These are phyloP conservation scores for Gnetum montanum DNA, from an alignment of 75 land plant species.

Conservation along the genomic window DNA sequence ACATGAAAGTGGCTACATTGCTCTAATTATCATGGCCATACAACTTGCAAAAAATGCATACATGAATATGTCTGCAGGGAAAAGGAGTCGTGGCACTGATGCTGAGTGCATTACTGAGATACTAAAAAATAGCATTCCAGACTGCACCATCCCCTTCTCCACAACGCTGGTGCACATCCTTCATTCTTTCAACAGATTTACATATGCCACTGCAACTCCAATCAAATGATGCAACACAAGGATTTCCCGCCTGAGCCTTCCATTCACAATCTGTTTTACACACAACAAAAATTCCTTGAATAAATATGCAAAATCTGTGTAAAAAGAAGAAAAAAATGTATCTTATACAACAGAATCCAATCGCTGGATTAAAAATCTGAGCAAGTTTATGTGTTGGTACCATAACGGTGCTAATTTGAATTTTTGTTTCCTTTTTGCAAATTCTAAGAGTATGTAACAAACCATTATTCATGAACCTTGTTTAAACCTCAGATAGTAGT, in stretches of 20 bases:
- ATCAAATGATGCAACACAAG: constrained; percentile 67
- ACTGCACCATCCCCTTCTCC: constrained; percentile 64
- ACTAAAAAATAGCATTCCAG: constrained; percentile 37
- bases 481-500: no score
- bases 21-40: background rate
- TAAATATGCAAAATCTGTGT: no score
- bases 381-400: no score
- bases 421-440: no score
- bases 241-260: constrained; percentile 71
- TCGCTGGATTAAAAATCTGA: no score
- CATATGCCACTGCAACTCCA: constrained; percentile 75
- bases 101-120: background rate
- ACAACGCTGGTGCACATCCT: constrained; percentile 57
- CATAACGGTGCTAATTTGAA: no score
- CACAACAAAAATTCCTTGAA: no score
- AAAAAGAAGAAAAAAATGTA: no score
- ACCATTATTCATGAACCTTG: no score
- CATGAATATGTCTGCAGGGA: background rate
- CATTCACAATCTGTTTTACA: constrained; percentile 76
- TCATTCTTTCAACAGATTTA: constrained; percentile 63
- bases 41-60: background rate
- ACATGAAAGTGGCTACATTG: constrained; percentile 4
- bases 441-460: no score
- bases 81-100: constrained; percentile 1
- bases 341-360: no score